Base-by-base conservation (phyloP, 1,284 basidiomycete genomes). In the Inonotus hispidus region DNA sequence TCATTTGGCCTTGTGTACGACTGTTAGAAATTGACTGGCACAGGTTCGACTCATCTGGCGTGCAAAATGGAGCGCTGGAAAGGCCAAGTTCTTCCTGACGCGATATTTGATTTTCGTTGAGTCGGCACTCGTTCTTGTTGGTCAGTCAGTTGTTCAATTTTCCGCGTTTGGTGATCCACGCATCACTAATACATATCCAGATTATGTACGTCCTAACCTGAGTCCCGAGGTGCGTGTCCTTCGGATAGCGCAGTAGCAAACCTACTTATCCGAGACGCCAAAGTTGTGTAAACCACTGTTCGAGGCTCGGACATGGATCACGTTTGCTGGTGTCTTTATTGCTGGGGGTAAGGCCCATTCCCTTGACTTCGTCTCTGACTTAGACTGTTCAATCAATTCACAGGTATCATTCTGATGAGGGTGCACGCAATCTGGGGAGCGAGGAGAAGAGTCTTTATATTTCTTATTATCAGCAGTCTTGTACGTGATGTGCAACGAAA, bases 11-110 rank as follows among this genome's bases (percentile, higher is more conserved):
- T 32, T 7, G 14, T 0, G 4, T 7, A 32, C 8, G 16, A 1
- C 10, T 35, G 5, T 4, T 10, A 11, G 11, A 8, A 16, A 2
- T 29, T 4, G 10, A 49, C 14, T 16, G 16, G 2, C 23, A 39
- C n/a, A 59, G 58, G 41, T 59, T 19, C 58, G 58, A 43, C 58
- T 59, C 37, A 54, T 59, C 23, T 59, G 58, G 58, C 50, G 38
- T 23, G 39, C 49, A 39, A 59, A 59, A 53, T 59, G 58, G 58
- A 54, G 45, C 19, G 53, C 19, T 29, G 43, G 58, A 54, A 62
- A 62, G 35, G 19, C 58, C 14, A n/a, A 58, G 32, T 62, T 43
- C 35, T 54, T 62, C 29, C 27, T 58, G 21, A 58, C 50, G 23
- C 61, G 61, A 10, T 62, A 62, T 35, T n/a, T 41, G 4, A 56